These are phyloP conservation scores for Myxozyma mucilagina DNA, from an alignment of 805 yeast genomes.

Conservation along the genomic window DNA sequence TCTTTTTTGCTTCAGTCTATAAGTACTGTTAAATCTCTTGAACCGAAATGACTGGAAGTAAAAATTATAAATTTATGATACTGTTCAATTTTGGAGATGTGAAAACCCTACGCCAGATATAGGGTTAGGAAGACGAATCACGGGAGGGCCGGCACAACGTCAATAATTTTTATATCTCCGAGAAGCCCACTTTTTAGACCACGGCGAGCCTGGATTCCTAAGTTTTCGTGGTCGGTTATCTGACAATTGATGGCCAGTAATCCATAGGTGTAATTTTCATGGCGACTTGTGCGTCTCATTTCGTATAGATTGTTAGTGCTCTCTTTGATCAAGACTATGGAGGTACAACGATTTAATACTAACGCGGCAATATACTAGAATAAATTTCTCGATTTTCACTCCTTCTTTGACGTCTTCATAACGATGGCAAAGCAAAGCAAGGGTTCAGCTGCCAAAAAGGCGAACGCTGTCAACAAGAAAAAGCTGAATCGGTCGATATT, in stretches of 20 bases:
- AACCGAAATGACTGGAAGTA: too few species aligned
- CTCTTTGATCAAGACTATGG: not conserved
- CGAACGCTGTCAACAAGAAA: not conserved
- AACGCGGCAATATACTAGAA: not conserved
- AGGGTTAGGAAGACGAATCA: not conserved
- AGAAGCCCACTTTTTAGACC: too few species aligned
- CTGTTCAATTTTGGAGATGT: not conserved
- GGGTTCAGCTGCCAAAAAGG: not conserved
- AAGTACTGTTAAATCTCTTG: too few species aligned
- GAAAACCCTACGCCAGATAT: not conserved
- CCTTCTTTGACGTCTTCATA: not conserved
- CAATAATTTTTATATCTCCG: not conserved
- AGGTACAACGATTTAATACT: not conserved
- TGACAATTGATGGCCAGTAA: constrained; percentile 1
- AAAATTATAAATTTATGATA: too few species aligned
- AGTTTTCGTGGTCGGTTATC: not conserved
- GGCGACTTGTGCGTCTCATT: not conserved
- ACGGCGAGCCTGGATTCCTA: not conserved
- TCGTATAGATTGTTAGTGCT: not conserved
- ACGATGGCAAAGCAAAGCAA: constrained; percentile 4
- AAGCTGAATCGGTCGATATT: not conserved
- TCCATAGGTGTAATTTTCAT: not conserved
- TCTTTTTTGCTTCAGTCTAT: too few species aligned
- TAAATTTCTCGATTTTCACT: not conserved
- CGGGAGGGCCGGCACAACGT: not conserved